These are phyloP conservation scores for Kodamaea hsintzibuensis DNA, from an alignment of 805 yeast species.

Conservation along the genomic window DNA sequence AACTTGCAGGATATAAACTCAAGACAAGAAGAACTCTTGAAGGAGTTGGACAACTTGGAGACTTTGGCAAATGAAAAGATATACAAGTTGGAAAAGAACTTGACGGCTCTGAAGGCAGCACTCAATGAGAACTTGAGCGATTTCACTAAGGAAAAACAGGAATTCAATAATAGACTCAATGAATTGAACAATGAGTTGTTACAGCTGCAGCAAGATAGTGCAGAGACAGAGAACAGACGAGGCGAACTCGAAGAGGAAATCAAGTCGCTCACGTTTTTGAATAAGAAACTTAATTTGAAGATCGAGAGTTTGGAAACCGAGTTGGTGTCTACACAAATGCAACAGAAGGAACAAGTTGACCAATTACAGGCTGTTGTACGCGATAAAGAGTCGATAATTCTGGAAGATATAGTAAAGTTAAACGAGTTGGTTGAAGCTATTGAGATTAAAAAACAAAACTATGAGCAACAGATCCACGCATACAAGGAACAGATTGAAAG, in stretches of 20 bases:
- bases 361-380: conserved; percentile 10
- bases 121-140: conserved; percentile 14
- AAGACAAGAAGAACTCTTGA: conserved; percentile 22
- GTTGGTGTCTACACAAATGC: conserved; percentile 14
- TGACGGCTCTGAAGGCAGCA: conserved; percentile 9
- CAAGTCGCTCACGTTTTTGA: conserved; percentile 9
- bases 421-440: conserved; percentile 27
- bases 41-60: conserved; percentile 25
- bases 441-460: conserved; percentile 15
- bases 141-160: conserved; percentile 16
- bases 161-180: conserved; percentile 17
- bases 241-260: conserved; percentile 8
- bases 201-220: conserved; percentile 16
- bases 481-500: conserved; percentile 14
- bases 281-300: conserved; percentile 8
- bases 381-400: conserved; percentile 33
- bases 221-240: conserved; percentile 9
- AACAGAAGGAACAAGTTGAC: conserved; percentile 4
- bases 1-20: conserved; percentile 21
- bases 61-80: conserved; percentile 24
- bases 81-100: conserved; percentile 16
- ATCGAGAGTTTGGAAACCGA: conserved; percentile 33
- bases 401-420: conserved; percentile 32
- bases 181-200: conserved; percentile 12
- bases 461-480: conserved; percentile 13